Percentiles rank a stretch among this genome's conserved stretches.
Conservation (phyloP, 331 rosid species). For the Spiraea crenata region DNA sequence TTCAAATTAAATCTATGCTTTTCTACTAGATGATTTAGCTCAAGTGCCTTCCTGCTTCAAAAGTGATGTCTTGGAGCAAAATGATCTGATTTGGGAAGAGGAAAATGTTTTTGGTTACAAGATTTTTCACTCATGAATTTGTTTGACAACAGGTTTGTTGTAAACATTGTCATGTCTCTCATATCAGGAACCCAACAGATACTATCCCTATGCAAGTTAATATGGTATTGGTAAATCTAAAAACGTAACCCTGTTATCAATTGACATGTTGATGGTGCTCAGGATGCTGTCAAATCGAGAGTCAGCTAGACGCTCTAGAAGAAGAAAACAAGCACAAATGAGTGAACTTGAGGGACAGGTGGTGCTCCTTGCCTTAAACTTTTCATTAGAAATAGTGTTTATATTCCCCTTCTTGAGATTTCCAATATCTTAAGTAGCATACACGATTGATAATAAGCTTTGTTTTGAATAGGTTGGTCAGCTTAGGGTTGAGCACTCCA, state of each 20-base stretch:
- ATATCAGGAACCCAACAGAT: constrained; percentile 19
- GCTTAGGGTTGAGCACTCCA: constrained; percentile 51
- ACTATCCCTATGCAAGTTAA: constrained; percentile 20
- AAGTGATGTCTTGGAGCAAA: constrained; percentile 1
- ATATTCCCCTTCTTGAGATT: not conserved
- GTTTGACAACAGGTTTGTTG: constrained; percentile 24
- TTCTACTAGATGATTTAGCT: not conserved
- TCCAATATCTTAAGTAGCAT: not conserved
- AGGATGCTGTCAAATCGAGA: constrained; percentile 61
- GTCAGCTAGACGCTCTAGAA: constrained; percentile 49
- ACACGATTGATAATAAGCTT: not conserved
- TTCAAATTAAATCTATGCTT: not conserved
- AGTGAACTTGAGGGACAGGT: constrained; percentile 56
- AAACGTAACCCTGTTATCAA: constrained; percentile 17
- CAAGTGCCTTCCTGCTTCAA: not conserved
- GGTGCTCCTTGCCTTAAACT: constrained; percentile 12
- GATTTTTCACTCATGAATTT: constrained; percentile 13
- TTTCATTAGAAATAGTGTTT: not conserved
- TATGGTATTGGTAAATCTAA: constrained; percentile 4
- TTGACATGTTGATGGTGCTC: constrained; percentile 36
- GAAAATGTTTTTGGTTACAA: not conserved
- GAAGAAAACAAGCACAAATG: constrained; percentile 58
- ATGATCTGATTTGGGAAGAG: constrained; percentile 15
- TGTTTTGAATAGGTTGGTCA: constrained; percentile 40
- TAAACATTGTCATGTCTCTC: constrained; percentile 16